Evolutionary conservation across 371 early-diverging fungal genomes (phyloP).

Genomic region (Lichtheimia corymbifera): DNA sequence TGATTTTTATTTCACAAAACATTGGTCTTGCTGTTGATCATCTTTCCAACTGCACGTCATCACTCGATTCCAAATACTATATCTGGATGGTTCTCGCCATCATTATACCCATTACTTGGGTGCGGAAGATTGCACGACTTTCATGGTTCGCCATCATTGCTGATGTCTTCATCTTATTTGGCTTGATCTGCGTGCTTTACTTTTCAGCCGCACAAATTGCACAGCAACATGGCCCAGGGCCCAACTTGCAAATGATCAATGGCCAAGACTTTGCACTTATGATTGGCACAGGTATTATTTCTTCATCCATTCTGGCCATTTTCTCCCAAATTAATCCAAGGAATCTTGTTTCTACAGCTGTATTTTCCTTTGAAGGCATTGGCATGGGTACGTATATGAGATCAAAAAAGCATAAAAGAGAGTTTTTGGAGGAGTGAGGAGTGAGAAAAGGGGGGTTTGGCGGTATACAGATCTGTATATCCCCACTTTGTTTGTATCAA

Average conservation of each 20-base stretch:
- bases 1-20: constrained; percentile 85
- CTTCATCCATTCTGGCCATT: no score
- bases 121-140: constrained; percentile 77
- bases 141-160: constrained; percentile 74
- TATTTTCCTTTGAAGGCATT: constrained; percentile 87
- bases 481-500: no score
- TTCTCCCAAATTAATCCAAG: no score
- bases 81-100: constrained; percentile 68
- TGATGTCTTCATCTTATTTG: constrained; percentile 78
- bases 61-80: constrained; percentile 56
- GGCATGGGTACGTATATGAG: constrained; percentile 26
- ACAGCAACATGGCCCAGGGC: constrained; percentile 50
- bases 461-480: no score
- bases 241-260: constrained; percentile 50
- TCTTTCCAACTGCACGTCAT: constrained; percentile 57
- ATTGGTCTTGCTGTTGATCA: constrained; percentile 65
- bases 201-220: constrained; percentile 60
- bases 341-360: constrained; percentile 37
- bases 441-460: background rate
- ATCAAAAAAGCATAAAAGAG: no score
- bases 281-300: constrained; percentile 61
- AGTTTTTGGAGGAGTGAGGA: constrained; percentile 1
- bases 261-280: constrained; percentile 63
- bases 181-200: constrained; percentile 72
- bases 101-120: constrained; percentile 79